Conservation (phyloP, 495 filamentous ascomycete genomes). For the Viridothelium virens region DNA sequence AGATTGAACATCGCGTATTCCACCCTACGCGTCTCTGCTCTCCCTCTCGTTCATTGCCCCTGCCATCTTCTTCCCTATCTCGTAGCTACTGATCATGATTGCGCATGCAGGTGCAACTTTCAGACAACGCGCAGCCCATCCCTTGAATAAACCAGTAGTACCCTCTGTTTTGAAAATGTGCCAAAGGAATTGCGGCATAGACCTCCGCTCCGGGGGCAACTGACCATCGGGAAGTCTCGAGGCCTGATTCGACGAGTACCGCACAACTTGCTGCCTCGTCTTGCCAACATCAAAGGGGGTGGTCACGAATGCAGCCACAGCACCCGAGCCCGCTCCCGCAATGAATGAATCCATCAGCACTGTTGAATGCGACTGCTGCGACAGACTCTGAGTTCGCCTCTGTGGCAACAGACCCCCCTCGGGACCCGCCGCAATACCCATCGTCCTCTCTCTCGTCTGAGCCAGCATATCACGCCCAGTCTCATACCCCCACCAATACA, state of each 20-base stretch:
- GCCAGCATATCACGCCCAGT: slow-evolving; percentile 58
- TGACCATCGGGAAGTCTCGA: slow-evolving; percentile 24
- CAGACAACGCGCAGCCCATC: slow-evolving; percentile 82
- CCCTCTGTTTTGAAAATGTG: slow-evolving; percentile 88
- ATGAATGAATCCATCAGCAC: slow-evolving; percentile 85
- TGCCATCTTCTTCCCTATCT: slow-evolving; percentile 87
- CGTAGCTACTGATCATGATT: slow-evolving; percentile 99
- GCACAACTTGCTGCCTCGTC: slow-evolving; percentile 79
- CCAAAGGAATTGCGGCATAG: slow-evolving; percentile 70
- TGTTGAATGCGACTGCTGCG: slow-evolving; percentile 49
- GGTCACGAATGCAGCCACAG: slow-evolving; percentile 79
- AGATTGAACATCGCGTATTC: not conserved
- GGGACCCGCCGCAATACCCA: not conserved
- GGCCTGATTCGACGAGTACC: slow-evolving; percentile 43
- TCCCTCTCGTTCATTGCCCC: slow-evolving; percentile 64
- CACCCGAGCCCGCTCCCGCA: slow-evolving; percentile 73
- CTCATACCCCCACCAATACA: slow-evolving; percentile 99
- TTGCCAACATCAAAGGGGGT: slow-evolving; percentile 98
- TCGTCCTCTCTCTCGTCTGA: slow-evolving; percentile 50
- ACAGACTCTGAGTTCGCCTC: not conserved
- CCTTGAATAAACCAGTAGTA: slow-evolving; percentile 69
- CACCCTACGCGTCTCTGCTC: not conserved
- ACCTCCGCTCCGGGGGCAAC: slow-evolving; percentile 58
- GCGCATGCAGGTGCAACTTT: slow-evolving; percentile 96
- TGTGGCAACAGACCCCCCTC: slow-evolving; percentile 10